Conservation (phyloP, 108 stramenopile species). For the Conticribra weissflogii region DNA sequence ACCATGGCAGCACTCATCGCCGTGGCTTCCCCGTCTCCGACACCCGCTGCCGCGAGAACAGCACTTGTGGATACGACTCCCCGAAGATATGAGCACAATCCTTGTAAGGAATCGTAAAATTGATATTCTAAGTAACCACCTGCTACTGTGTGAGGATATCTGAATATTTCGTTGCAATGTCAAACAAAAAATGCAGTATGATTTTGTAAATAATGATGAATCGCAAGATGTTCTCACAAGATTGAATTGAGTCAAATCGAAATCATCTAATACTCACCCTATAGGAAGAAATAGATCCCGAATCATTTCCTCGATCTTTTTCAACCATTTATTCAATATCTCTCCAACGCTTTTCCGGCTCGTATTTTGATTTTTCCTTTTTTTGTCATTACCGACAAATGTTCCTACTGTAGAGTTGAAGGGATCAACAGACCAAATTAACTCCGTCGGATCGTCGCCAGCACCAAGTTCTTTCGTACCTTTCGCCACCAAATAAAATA, state of each 20-base stretch:
- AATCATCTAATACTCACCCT: neutral
- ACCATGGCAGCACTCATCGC: constrained; percentile 82
- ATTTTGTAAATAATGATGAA: neutral
- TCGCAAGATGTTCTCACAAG: neutral
- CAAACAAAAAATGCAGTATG: neutral
- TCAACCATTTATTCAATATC: neutral
- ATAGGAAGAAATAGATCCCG: neutral
- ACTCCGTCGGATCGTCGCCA: no score
- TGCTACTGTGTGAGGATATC: constrained; percentile 74
- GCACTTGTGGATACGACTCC: constrained; percentile 87
- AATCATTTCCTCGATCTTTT: neutral
- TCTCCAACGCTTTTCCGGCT: neutral
- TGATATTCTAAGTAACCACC: constrained; percentile 87
- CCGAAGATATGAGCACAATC: constrained; percentile 92
- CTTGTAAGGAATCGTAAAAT: constrained; percentile 91
- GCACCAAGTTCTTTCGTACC: no score
- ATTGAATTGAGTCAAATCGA: neutral
- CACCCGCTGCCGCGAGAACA: constrained; percentile 87
- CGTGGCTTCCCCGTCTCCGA: constrained; percentile 84
- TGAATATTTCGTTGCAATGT: neutral
- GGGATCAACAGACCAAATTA: no score
- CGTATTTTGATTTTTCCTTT: no score
- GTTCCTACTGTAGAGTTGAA: no score
- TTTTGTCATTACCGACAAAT: no score
- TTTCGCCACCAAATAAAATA: no score